Evolutionary conservation across 345 rosid species (phyloP).

Genomic region (Xanthoceras sorbifolium): DNA sequence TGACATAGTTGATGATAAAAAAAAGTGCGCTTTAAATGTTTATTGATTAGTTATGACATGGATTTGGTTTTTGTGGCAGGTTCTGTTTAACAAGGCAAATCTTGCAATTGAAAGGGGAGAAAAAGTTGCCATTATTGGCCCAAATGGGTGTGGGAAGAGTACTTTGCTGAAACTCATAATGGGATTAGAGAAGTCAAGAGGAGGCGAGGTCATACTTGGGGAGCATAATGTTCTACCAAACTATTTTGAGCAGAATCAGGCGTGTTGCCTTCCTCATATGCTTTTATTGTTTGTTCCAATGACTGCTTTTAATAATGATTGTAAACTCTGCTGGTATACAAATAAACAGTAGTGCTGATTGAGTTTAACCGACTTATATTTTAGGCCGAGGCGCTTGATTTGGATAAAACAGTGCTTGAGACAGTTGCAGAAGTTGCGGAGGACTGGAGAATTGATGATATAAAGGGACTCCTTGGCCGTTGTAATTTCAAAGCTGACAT

Average conservation of each 20-base stretch:
- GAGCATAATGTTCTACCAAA: conserved; percentile 94
- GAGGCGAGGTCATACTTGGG: conserved; percentile 77
- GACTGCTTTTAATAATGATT: background rate
- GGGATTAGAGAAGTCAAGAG: conserved; percentile 71
- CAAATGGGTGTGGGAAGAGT: conserved; percentile 96
- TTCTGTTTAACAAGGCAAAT: conserved; percentile 70
- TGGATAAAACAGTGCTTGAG: conserved; percentile 83
- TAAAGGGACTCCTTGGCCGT: conserved; percentile 95
- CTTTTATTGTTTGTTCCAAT: background rate
- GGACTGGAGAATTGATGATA: conserved; percentile 94
- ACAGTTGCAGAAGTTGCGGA: conserved; percentile 88
- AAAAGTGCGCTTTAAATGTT: background rate
- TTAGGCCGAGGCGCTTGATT: conserved; percentile 94
- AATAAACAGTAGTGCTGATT: background rate
- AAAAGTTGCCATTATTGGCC: conserved; percentile 88
- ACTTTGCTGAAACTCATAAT: conserved; percentile 82
- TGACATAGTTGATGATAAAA: conserved; percentile 1
- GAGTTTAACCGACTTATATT: conserved; percentile 15
- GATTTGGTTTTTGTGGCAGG: conserved; percentile 35
- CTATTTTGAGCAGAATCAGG: conserved; percentile 99
- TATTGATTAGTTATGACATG: conserved; percentile 18
- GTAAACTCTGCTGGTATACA: background rate
- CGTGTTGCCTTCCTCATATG: conserved; percentile 22
- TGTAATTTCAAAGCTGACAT: conserved; percentile 96
- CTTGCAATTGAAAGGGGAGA: conserved; percentile 81